phyloP scores from a whole-genome alignment of 179 eudicot genomes.

The Pouteria campechiana region DNA sequence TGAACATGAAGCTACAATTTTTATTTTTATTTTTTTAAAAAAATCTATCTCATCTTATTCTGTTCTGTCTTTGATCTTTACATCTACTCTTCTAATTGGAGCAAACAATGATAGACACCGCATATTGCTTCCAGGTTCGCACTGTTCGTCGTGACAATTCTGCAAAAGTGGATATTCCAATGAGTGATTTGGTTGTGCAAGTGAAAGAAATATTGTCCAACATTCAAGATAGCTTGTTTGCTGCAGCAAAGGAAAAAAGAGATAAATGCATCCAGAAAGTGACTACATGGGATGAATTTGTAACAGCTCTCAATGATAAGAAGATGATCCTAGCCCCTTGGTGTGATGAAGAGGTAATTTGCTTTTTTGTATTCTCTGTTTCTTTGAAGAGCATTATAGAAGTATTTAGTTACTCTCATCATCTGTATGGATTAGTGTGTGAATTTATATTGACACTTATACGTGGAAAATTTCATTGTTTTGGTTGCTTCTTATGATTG shows the following conservation, averaged over 20 bases:
- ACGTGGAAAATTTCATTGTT: not conserved
- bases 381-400: not conserved
- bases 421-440: too few species aligned
- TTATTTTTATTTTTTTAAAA: too few species aligned
- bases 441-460: not conserved
- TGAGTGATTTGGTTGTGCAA: slow-evolving; percentile 48
- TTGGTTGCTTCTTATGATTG: slow-evolving; percentile 2
- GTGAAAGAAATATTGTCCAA: slow-evolving; percentile 40
- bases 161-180: slow-evolving; percentile 60
- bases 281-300: slow-evolving; percentile 88
- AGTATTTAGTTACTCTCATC: not conserved
- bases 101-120: not conserved
- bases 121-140: slow-evolving; percentile 44
- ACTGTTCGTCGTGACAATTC: slow-evolving; percentile 83
- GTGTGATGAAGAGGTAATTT: slow-evolving; percentile 94
- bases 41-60: too few species aligned
- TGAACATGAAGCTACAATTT: too few species aligned
- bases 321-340: slow-evolving; percentile 96
- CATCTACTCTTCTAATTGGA: not conserved
- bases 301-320: slow-evolving; percentile 69
- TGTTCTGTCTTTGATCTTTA: not conserved
- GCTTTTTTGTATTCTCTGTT: not conserved
- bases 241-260: slow-evolving; percentile 72
- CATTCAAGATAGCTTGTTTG: slow-evolving; percentile 63
- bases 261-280: slow-evolving; percentile 65